Conservation (phyloP, 2,329 filamentous ascomycete genomes). For the Fusarium bactridioides region DNA sequence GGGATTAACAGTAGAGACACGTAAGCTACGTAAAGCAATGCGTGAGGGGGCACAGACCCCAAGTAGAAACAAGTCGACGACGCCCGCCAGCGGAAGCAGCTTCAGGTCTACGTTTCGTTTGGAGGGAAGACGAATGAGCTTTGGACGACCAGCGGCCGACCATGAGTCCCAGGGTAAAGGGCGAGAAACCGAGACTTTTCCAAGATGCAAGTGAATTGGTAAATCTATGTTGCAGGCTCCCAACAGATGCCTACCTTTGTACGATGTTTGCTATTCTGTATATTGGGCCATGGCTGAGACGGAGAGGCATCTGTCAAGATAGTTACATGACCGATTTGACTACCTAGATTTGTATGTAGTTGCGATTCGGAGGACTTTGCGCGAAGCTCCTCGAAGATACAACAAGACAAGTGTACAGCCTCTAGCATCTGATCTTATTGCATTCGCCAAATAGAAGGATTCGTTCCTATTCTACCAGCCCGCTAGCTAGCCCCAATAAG, state of each 20-base stretch:
- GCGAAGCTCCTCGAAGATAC: neutral
- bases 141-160: slow-evolving; percentile 3
- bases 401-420: neutral
- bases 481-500: neutral
- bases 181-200: slow-evolving; percentile 28
- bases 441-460: neutral
- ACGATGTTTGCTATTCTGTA: slow-evolving; percentile 3
- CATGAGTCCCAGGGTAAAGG: neutral
- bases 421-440: neutral
- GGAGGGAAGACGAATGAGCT: slow-evolving; percentile 21
- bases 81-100: slow-evolving; percentile 8
- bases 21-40: slow-evolving; percentile 33
- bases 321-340: neutral
- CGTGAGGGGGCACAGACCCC: slow-evolving; percentile 29
- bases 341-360: neutral
- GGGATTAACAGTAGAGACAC: slow-evolving; percentile 38
- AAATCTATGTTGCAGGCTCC: neutral
- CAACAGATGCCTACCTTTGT: neutral
- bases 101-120: slow-evolving; percentile 28
- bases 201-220: slow-evolving; percentile 11
- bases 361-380: neutral
- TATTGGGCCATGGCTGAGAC: neutral
- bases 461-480: neutral
- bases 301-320: neutral
- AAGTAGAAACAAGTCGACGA: slow-evolving; percentile 8